Conservation (phyloP, 441 rosid genomes). For the Bruguiera hainesii region DNA sequence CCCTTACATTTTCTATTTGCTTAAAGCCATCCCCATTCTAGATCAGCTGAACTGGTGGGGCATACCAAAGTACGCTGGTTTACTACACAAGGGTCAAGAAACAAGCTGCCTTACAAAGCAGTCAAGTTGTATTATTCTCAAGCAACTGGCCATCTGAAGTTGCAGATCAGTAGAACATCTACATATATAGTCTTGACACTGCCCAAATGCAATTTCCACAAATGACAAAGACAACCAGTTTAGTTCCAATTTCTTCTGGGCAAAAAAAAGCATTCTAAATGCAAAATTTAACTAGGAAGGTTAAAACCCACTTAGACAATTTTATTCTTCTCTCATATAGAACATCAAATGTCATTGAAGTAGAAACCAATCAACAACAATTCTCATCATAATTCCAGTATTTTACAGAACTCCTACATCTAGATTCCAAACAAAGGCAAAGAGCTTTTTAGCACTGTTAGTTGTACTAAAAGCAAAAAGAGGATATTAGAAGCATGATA, state of each 20-base stretch:
- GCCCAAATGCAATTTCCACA: background rate
- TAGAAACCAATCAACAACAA: background rate
- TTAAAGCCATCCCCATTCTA: background rate
- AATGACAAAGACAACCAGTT: background rate
- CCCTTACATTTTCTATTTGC: background rate
- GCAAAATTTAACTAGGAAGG: background rate
- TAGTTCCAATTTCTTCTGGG: background rate
- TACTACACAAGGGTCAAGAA: too few relatives aligned
- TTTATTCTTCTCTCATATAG: background rate
- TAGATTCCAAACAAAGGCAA: background rate
- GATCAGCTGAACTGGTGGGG: background rate
- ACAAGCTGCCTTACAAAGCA: too few relatives aligned
- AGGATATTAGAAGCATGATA: background rate
- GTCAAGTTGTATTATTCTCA: too few relatives aligned
- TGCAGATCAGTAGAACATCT: too few relatives aligned
- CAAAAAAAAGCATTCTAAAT: conserved; percentile 1
- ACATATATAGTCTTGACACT: too few relatives aligned
- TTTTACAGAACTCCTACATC: background rate
- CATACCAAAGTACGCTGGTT: background rate
- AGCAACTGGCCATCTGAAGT: too few relatives aligned
- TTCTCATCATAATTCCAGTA: background rate
- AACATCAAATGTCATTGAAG: background rate
- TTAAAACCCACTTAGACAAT: background rate
- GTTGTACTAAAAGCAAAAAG: conserved; percentile 1
- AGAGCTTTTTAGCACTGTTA: background rate